Evolutionary conservation across 2,329 filamentous ascomycete genomes (phyloP), one percentile per base, ranked within the genome.

Genomic region (Zelopaecilomyces penicillatus): DNA sequence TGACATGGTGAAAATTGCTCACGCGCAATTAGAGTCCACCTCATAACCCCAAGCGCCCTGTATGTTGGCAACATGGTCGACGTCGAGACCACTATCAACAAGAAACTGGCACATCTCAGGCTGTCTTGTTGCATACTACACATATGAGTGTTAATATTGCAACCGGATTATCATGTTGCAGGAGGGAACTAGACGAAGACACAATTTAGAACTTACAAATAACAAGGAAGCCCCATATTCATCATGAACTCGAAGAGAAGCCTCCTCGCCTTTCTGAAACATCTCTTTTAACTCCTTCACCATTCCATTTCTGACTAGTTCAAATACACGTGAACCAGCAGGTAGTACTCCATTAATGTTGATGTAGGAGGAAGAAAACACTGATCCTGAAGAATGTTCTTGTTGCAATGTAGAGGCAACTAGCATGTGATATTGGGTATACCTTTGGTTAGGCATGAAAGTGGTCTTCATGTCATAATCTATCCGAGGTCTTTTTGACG

Each of bases 181-280:
- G 19, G 3, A 19, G 19, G 32, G 12, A 34, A 2, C 3, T 2
- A 34, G 32, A 12, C 32, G 32, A 3, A 12, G 12, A 12, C 8
- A 34, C 2, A 3, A 3, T 19, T 19, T 9, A 12, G 3, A 19
- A 47, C 50, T 43, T n/a, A 56, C 55, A 38, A 47, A 43, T 0
- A 57, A 43, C 5, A 57, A 36, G 2, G 51, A 52, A 2, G 47
- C 37, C 3, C 52, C 54, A 9, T 38, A 4, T 37, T 57, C 48
- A 28, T 55, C 53, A 27, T 57, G 50, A 26, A 56, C 55, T 39
- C 44, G 44, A 1, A 50, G 39, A 4, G 52, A 54, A 1, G 54
- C 55, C 4, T 42, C 10, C 1, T 46, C 46, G 0, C 29, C 28
- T 26, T 37, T 34, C 0, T 12, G 12, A 9, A 57, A 33, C 51